Conservation (phyloP, 2,329 filamentous ascomycete genomes). For the Emmonsiellopsis sp. region DNA sequence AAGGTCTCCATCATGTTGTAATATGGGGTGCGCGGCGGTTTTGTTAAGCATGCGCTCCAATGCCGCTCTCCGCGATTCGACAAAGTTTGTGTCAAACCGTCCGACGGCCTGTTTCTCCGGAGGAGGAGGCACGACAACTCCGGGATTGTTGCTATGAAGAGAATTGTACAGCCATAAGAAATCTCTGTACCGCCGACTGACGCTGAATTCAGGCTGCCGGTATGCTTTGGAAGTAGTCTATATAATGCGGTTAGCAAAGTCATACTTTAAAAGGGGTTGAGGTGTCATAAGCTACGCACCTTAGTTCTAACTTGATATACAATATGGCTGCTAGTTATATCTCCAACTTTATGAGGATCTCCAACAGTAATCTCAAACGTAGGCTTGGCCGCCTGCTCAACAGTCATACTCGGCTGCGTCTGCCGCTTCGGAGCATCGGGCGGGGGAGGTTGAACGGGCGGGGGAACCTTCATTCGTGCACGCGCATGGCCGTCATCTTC, state of each 20-base stretch:
- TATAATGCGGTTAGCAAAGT: not conserved
- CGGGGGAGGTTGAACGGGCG: constrained; percentile 47
- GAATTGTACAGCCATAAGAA: constrained; percentile 97
- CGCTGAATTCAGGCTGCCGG: constrained; percentile 81
- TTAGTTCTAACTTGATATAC: constrained; percentile 93
- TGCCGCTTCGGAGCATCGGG: constrained; percentile 41
- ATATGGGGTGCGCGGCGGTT: constrained; percentile 74
- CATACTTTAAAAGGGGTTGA: not conserved
- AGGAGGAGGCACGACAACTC: constrained; percentile 87
- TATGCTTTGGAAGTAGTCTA: constrained; percentile 95
- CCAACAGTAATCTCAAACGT: constrained; percentile 85
- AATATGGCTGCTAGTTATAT: constrained; percentile 92
- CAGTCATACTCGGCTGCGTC: constrained; percentile 68
- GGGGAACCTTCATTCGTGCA: constrained; percentile 54
- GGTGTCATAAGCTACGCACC: constrained; percentile 41
- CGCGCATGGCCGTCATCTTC: constrained; percentile 54
- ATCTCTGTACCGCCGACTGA: constrained; percentile 88
- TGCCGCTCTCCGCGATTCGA: constrained; percentile 82
- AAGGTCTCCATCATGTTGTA: constrained; percentile 87
- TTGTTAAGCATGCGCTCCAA: constrained; percentile 98
- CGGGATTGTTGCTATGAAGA: constrained; percentile 87
- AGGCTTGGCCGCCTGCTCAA: constrained; percentile 90
- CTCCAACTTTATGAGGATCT: constrained; percentile 95
- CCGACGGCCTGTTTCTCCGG: constrained; percentile 97
- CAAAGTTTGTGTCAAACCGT: constrained; percentile 92